phyloP scores from a whole-genome alignment of 2,329 filamentous ascomycete species.

The Colletotrichum coccodes region DNA sequence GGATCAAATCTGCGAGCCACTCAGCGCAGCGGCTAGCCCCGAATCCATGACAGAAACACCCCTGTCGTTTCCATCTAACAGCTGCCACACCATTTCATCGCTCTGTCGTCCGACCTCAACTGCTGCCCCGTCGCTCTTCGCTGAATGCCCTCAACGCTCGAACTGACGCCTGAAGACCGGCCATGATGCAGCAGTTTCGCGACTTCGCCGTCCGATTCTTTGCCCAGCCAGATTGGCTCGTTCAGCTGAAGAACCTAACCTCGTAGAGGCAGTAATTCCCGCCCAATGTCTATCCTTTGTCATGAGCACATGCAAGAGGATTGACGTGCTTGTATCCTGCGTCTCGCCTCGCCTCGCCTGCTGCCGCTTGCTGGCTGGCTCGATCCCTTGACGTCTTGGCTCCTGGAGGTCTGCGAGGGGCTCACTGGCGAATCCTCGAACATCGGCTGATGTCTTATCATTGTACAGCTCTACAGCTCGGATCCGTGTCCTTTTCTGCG shows the following conservation, averaged over 20 bases:
- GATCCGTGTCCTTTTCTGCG: neutral
- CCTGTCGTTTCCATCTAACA: slow-evolving; percentile 28
- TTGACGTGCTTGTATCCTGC: slow-evolving; percentile 23
- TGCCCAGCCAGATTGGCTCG: neutral
- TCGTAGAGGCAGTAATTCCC: slow-evolving; percentile 24
- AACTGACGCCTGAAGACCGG: neutral
- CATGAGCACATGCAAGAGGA: slow-evolving; percentile 26
- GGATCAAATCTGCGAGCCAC: slow-evolving; percentile 31
- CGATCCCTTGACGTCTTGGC: slow-evolving; percentile 31
- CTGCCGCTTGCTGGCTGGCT: slow-evolving; percentile 1
- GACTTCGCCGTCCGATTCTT: slow-evolving; percentile 3
- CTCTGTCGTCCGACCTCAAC: slow-evolving; percentile 20
- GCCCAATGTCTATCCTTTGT: slow-evolving; percentile 29
- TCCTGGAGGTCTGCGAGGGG: slow-evolving; percentile 2
- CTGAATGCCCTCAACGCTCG: slow-evolving; percentile 7
- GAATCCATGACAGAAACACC: slow-evolving; percentile 30
- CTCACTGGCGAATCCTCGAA: slow-evolving; percentile 8
- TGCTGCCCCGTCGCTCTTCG: neutral
- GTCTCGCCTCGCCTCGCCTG: slow-evolving; percentile 15
- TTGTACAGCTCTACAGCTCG: slow-evolving; percentile 7
- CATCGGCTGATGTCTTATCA: slow-evolving; percentile 18
- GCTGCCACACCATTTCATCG: slow-evolving; percentile 33
- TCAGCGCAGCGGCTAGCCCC: slow-evolving; percentile 31
- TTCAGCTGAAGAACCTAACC: slow-evolving; percentile 24
- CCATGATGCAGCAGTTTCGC: neutral